Conservation (phyloP, 2,329 filamentous ascomycete species). For the Alternaria sp. region DNA sequence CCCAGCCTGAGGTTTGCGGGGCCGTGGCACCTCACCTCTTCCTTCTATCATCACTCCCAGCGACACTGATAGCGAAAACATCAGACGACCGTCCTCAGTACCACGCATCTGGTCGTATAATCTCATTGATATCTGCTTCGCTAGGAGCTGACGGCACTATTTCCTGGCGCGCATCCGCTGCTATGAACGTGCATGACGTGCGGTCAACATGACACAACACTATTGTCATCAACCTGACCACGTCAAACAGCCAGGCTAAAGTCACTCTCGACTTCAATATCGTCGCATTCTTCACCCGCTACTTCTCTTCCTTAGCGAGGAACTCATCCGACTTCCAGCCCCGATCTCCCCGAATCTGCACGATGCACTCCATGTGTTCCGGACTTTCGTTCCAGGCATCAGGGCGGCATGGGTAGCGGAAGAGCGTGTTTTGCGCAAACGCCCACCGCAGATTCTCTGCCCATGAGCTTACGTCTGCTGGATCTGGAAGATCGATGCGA, state of each 20-base stretch:
- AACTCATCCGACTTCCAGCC: constrained; percentile 35
- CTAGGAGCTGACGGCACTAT: background rate
- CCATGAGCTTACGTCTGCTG: constrained; percentile 31
- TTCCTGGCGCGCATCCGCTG: background rate
- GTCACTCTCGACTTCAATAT: too few species aligned
- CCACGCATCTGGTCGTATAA: background rate
- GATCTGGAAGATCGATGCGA: constrained; percentile 18
- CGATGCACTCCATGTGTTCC: constrained; percentile 35
- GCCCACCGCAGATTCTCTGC: constrained; percentile 40
- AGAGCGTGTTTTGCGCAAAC: constrained; percentile 26
- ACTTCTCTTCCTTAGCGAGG: constrained; percentile 1
- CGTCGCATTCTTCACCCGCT: background rate
- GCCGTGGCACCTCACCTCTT: constrained; percentile 18
- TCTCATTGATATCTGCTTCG: background rate
- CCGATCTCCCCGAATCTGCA: constrained; percentile 21
- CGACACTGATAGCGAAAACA: background rate
- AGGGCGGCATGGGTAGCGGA: constrained; percentile 12
- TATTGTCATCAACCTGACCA: background rate
- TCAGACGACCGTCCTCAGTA: background rate
- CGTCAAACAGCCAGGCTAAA: background rate
- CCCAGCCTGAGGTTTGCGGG: constrained; percentile 26
- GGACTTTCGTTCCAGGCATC: constrained; percentile 37
- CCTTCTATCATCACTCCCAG: constrained; percentile 9
- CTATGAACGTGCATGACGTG: background rate
- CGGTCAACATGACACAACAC: background rate